Base-by-base conservation (phyloP, 495 filamentous ascomycete genomes). In the Podospora anserina region DNA sequence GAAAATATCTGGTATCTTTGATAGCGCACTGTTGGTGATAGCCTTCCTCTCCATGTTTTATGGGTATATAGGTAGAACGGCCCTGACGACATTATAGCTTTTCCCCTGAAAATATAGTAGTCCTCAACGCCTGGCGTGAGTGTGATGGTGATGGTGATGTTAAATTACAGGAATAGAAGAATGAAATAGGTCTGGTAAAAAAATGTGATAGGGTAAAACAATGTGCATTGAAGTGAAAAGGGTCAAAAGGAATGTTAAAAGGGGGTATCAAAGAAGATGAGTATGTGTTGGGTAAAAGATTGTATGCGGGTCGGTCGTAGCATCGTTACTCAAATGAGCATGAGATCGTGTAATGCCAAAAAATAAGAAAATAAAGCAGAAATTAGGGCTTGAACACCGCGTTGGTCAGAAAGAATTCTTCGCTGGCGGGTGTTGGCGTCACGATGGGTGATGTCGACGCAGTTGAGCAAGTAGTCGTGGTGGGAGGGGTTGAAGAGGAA, bases 391-490 rank as follows among this genome's bases (percentile, higher is more conserved):
- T 70, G 72, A 82, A 84, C 19, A 84, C 81, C 39, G 82, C 80
- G 64, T 74, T 75, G 32, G 81, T 82, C 28, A 84, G 77, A 58
- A 81, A 81, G 16, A 83, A 20, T 60, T 81, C 78, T 23, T 64
- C 72, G 15, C 69, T 65, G 6, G 61, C 23, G 23, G 53, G 57
- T 5, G 67, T 71, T 9, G 59, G 65, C 3, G 59, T 32, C 5
- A 19, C 1, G 18, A 20, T 63, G 27, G 61, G 39, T 3, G 39
- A 49, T 49, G 39, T 19, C 1, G 61, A 19, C 19, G 61, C 3
- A 20, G 61, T 44, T 49, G 61, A 44, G 61, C 28, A 20, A 39
- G 61, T 39, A 20, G 61, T 18, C 4, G 30, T 18, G 18, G 30
- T 63, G 23, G 69, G 61, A 16, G 68, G 27, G 3, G 64, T 64